These are phyloP conservation scores for Margaritispora aquatica DNA, from an alignment of 495 filamentous ascomycete species.

Conservation along the genomic window DNA sequence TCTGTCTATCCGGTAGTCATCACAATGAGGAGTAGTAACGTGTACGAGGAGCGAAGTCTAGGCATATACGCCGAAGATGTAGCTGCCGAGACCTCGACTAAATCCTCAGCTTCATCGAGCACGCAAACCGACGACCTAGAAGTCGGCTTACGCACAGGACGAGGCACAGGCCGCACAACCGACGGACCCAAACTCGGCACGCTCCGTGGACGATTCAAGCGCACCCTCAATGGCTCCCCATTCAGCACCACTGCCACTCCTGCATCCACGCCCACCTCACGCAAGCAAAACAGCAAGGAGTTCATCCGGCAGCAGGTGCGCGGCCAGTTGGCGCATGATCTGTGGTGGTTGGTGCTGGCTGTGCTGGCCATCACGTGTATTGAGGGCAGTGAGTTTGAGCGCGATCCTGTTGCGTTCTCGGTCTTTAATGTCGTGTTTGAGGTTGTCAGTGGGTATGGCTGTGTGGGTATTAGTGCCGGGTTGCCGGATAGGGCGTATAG, in stretches of 20 bases:
- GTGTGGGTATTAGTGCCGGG: constrained; percentile 75
- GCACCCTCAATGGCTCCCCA: constrained; percentile 6
- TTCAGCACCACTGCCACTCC: constrained; percentile 9
- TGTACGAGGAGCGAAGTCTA: constrained; percentile 61
- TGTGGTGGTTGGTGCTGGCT: constrained; percentile 79
- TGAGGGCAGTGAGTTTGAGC: constrained; percentile 59
- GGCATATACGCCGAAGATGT: constrained; percentile 59
- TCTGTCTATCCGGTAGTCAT: constrained; percentile 73
- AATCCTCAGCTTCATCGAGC: background rate
- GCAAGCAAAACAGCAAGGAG: background rate
- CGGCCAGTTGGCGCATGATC: constrained; percentile 76
- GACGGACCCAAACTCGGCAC: constrained; percentile 22
- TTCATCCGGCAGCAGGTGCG: constrained; percentile 64
- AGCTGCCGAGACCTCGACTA: too few species aligned
- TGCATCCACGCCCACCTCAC: constrained; percentile 9
- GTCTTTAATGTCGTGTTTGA: constrained; percentile 88
- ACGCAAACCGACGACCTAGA: constrained; percentile 6
- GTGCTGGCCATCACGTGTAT: constrained; percentile 68
- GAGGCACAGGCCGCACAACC: background rate
- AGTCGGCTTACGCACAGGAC: background rate
- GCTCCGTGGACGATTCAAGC: constrained; percentile 18
- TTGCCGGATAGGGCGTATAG: constrained; percentile 60
- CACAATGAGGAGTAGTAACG: constrained; percentile 58
- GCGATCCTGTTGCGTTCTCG: constrained; percentile 62
- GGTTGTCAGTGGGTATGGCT: constrained; percentile 77